These are phyloP conservation scores for Lentinus polychrous DNA, from an alignment of 1,284 basidiomycete species.

Conservation along the genomic window DNA sequence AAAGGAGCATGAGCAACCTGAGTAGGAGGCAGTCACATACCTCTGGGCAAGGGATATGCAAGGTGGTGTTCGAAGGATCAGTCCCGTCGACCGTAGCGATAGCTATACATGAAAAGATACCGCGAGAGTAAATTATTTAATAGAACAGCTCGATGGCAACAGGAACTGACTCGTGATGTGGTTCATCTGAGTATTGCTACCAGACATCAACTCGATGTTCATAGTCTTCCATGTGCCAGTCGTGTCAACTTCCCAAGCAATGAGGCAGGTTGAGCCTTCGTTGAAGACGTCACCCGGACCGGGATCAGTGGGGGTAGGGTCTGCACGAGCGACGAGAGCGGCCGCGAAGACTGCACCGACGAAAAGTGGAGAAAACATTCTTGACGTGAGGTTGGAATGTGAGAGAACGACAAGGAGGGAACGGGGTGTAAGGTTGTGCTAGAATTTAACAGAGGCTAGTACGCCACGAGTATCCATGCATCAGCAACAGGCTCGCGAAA, in stretches of 20 bases:
- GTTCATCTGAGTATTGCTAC: slow-evolving; percentile 66
- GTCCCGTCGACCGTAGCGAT: slow-evolving; percentile 64
- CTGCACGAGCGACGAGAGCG: slow-evolving; percentile 29
- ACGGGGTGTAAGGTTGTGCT: neutral
- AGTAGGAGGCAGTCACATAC: slow-evolving; percentile 29
- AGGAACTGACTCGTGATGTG: slow-evolving; percentile 52
- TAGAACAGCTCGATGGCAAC: neutral
- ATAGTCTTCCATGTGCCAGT: slow-evolving; percentile 57
- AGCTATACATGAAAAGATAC: slow-evolving; percentile 29
- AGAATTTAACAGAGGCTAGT: neutral
- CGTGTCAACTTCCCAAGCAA: slow-evolving; percentile 50
- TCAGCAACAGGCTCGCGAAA: neutral
- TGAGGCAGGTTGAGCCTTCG: slow-evolving; percentile 44
- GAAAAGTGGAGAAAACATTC: slow-evolving; percentile 36
- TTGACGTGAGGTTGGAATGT: slow-evolving; percentile 15
- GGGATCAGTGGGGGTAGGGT: slow-evolving; percentile 42
- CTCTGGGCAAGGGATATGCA: slow-evolving; percentile 60
- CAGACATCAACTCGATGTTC: slow-evolving; percentile 76
- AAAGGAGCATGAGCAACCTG: neutral
- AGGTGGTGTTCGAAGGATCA: slow-evolving; percentile 31
- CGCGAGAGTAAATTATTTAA: neutral
- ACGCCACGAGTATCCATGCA: neutral
- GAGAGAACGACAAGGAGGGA: neutral
- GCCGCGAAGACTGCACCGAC: slow-evolving; percentile 36
- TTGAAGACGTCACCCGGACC: slow-evolving; percentile 49